Evolutionary conservation across 2,329 filamentous ascomycete species (phyloP).

Genomic region (Colletotrichum shisoi): DNA sequence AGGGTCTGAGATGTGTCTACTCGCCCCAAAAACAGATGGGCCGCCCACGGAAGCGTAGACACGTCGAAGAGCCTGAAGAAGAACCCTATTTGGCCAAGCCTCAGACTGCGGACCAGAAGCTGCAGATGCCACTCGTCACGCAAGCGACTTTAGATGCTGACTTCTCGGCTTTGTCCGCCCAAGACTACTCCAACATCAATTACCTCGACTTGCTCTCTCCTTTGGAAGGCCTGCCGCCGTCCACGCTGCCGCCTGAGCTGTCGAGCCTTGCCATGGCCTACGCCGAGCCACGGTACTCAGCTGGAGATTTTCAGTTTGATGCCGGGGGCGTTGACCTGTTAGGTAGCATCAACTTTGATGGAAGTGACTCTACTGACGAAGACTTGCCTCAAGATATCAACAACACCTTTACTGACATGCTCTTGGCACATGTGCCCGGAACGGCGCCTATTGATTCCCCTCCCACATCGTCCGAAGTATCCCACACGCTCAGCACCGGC

Average conservation of each 20-base stretch:
- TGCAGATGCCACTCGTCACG: constrained; percentile 28
- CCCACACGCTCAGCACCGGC: constrained; percentile 19
- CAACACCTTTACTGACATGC: constrained; percentile 26
- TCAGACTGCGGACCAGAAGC: constrained; percentile 8
- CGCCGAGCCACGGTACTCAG: constrained; percentile 34
- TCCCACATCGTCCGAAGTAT: constrained; percentile 22
- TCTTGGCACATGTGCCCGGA: constrained; percentile 30
- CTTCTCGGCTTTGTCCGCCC: constrained; percentile 49
- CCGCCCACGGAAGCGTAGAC: constrained; percentile 65
- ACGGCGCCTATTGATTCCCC: constrained; percentile 17
- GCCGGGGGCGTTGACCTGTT: constrained; percentile 45
- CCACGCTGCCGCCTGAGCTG: constrained; percentile 23
- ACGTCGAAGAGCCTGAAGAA: constrained; percentile 45
- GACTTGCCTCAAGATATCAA: constrained; percentile 46
- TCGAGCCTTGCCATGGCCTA: constrained; percentile 28
- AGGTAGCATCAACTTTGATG: constrained; percentile 48
- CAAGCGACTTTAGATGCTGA: constrained; percentile 44
- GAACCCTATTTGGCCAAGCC: constrained; percentile 19
- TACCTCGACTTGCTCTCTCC: constrained; percentile 50
- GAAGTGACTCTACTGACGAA: constrained; percentile 43
- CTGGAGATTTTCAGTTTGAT: constrained; percentile 39
- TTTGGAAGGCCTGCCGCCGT: constrained; percentile 20
- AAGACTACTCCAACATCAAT: constrained; percentile 45
- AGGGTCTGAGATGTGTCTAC: constrained; percentile 67
- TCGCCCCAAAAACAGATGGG: constrained; percentile 73